Percentiles rank a stretch among this genome's conserved stretches.
These are phyloP conservation scores for Gaeumannomyces sp. DNA, from an alignment of 2,329 filamentous ascomycete species.

Conservation along the genomic window DNA sequence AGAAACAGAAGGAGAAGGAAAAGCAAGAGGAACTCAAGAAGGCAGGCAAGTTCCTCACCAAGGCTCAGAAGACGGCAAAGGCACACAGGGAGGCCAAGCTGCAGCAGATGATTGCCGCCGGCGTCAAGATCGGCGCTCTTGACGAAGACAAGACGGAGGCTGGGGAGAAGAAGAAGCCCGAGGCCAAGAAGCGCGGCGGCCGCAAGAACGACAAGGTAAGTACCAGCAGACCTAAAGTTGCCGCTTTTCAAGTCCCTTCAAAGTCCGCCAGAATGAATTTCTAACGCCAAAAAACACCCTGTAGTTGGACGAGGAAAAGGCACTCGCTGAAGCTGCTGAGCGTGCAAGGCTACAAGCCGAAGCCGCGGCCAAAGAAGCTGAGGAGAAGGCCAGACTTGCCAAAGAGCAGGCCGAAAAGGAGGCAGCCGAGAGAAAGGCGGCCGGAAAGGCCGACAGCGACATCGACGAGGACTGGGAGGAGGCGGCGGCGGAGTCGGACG, in stretches of 20 bases:
- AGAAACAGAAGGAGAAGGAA: constrained; percentile 83
- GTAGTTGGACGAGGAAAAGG: constrained; percentile 70
- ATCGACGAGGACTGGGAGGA: constrained; percentile 85
- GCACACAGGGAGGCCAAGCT: constrained; percentile 71
- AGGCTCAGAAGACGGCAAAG: constrained; percentile 79
- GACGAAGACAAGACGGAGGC: constrained; percentile 42
- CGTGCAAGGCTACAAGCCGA: constrained; percentile 64
- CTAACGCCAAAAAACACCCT: constrained; percentile 5
- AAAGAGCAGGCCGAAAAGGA: constrained; percentile 51
- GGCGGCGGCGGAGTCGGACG: constrained; percentile 67
- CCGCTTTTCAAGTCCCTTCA: neutral
- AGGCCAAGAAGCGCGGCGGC: constrained; percentile 69
- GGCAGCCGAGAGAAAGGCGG: constrained; percentile 39
- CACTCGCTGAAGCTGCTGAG: constrained; percentile 71
- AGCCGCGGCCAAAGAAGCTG: constrained; percentile 54
- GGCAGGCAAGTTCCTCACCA: constrained; percentile 80
- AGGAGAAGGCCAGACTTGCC: constrained; percentile 50
- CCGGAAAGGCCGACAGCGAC: constrained; percentile 53
- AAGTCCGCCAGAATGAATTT: neutral
- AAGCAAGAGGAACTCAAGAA: constrained; percentile 82
- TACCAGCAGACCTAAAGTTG: neutral
- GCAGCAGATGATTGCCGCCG: constrained; percentile 78
- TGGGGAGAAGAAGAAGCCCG: constrained; percentile 69
- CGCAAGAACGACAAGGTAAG: constrained; percentile 49
- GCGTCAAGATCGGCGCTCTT: constrained; percentile 63